A percentile compares a stretch with the other conserved stretches of the same genome.
Conservation (phyloP, 148 eudicot genomes). For the Talinum fruticosum region DNA sequence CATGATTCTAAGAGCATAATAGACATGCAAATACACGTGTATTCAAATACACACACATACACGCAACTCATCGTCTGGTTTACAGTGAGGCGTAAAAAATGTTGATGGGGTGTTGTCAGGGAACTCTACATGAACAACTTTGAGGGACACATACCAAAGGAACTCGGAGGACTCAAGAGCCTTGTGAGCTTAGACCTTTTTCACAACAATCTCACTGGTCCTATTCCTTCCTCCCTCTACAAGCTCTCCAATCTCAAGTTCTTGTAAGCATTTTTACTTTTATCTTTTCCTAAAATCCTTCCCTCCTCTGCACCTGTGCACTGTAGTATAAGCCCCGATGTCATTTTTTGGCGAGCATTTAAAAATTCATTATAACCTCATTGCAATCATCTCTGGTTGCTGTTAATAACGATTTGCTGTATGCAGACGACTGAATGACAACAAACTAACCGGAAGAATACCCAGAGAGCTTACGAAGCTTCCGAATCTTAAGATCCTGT, state of each 20-base stretch:
- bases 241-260: not conserved
- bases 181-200: not conserved
- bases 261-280: not conserved
- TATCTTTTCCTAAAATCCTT: not conserved
- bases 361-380: not conserved
- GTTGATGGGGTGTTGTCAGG: not conserved
- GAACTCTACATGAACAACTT: slow-evolving; percentile 2
- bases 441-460: slow-evolving; percentile 61
- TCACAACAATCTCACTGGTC: not conserved
- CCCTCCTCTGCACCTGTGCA: no score
- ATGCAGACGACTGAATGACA: slow-evolving; percentile 54
- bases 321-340: no score
- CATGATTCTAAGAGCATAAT: no score
- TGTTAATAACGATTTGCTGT: not conserved
- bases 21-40: no score
- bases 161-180: not conserved
- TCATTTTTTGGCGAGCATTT: no score
- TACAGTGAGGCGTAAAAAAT: no score
- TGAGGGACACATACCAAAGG: not conserved
- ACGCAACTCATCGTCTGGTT: no score
- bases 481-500: slow-evolving; percentile 58
- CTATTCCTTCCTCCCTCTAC: not conserved
- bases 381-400: not conserved
- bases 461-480: slow-evolving; percentile 67
- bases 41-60: no score